A percentile compares a stretch with the other conserved stretches of the same genome.
Evolutionary conservation across 805 yeast species (phyloP).

Genomic region (Lipomyces orientalis): DNA sequence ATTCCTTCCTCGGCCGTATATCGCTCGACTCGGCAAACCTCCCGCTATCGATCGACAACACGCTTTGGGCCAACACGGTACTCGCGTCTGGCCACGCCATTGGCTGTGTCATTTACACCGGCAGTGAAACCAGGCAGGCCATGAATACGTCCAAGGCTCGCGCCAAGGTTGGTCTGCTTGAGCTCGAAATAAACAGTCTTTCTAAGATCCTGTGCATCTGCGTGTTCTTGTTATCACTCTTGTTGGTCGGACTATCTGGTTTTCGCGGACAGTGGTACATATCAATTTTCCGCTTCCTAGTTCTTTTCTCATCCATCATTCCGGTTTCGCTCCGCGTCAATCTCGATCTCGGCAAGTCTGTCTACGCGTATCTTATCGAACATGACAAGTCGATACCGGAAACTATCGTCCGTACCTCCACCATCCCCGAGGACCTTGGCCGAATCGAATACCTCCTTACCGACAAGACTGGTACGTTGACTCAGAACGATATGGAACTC

Average conservation of each 20-base stretch:
- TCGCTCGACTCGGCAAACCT: conserved; percentile 65
- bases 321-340: conserved; percentile 96
- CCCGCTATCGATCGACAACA: conserved; percentile 83
- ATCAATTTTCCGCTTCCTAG: conserved; percentile 86
- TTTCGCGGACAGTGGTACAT: conserved; percentile 80
- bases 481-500: conserved; percentile 98
- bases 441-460: conserved; percentile 89
- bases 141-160: conserved; percentile 88
- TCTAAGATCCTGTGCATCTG: conserved; percentile 88
- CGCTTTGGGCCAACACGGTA: conserved; percentile 98
- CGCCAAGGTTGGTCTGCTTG: conserved; percentile 87
- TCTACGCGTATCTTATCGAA: conserved; percentile 93
- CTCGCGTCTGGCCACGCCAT: conserved; percentile 91
- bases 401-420: conserved; percentile 93
- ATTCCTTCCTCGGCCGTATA: conserved; percentile 68
- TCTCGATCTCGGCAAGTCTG: conserved; percentile 92
- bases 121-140: conserved; percentile 90
- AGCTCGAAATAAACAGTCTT: conserved; percentile 84
- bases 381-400: conserved; percentile 80
- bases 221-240: conserved; percentile 77
- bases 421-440: conserved; percentile 97
- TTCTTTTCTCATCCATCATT: conserved; percentile 90
- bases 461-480: conserved; percentile 96
- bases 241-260: conserved; percentile 81
- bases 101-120: conserved; percentile 89